Evolutionary conservation across 345 rosid species (phyloP).

Genomic region (Sonneratia alba): DNA sequence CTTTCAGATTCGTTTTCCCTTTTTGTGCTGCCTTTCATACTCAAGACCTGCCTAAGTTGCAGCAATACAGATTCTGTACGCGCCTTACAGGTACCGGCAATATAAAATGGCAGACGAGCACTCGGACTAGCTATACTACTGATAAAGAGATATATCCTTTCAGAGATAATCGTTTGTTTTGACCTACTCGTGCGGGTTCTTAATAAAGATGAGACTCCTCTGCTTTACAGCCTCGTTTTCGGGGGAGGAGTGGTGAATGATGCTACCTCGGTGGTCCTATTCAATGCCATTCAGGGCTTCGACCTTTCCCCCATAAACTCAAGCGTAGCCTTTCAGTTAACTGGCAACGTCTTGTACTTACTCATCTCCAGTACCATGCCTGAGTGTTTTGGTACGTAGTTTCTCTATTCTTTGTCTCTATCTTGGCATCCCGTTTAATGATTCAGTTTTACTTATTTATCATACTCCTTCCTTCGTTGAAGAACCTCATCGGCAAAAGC

Average conservation of each 20-base stretch:
- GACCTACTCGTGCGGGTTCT: conserved; percentile 1
- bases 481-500: conserved; percentile 6
- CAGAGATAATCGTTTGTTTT: too few relatives aligned
- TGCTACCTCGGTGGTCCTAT: conserved; percentile 42
- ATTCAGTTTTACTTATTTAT: not conserved
- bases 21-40: not conserved
- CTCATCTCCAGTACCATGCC: conserved; percentile 30
- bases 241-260: conserved; percentile 48
- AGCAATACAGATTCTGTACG: conserved; percentile 55
- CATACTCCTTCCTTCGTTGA: conserved; percentile 21
- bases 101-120: too few relatives aligned
- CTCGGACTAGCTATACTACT: too few relatives aligned
- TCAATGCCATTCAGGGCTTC: conserved; percentile 35
- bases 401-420: not conserved
- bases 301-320: conserved; percentile 31
- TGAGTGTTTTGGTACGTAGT: conserved; percentile 25
- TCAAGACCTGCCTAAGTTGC: conserved; percentile 2
- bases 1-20: not conserved
- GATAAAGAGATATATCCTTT: too few relatives aligned
- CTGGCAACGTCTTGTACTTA: conserved; percentile 31
- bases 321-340: conserved; percentile 21
- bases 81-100: conserved; percentile 30
- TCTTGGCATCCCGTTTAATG: not conserved
- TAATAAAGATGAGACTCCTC: conserved; percentile 41
- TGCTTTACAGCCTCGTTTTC: conserved; percentile 1